Evolutionary conservation across 768 basidiomycete species (phyloP), one percentile per base, ranked within the genome.

Genomic region (Auricularia sp.): DNA sequence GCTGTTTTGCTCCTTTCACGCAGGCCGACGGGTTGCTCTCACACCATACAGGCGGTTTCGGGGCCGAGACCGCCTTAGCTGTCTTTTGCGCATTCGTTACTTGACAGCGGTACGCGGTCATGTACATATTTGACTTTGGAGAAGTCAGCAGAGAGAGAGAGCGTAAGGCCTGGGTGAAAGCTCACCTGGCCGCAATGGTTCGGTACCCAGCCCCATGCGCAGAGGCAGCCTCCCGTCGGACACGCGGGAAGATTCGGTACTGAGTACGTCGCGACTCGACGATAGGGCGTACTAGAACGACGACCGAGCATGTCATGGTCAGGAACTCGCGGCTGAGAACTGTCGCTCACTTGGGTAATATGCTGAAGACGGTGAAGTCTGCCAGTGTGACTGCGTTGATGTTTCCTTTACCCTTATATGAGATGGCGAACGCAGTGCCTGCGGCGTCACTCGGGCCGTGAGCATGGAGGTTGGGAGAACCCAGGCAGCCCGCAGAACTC

Each of bases 401-500:
- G 2, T 42, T 42, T 7, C 39, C 39, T 14, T 42, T 42, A 14
- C 39, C 62, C 37, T 62, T n/a, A 35, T 65, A 62, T 13, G 65
- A 62, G 14, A 65, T 65, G 62, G 65, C 65, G 42, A 65, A 63
- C 11, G 47, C 65, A 4, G 65, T 63, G 21, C 65, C 65, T 5
- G 65, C 65, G 6, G 65, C 65, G 14, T 35, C 39, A 16, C 4
- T 24, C 34, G 42, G 35, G 36, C 42, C 37, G 18, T 64, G 21
- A 2, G 63, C 54, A 34, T 64, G 63, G 54, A 51, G 39, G n/a
- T 65, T 63, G 13, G 65, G 65, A 39, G 65, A 47, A 18, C 21
- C 4, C 0, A 65, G 36, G 35, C 39, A 65, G 33, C 64, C 37
- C 2, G 51, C 61, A 21, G 56, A 54, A 45, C 45, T 62, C 16